Evolutionary conservation across 2,329 filamentous ascomycete species (phyloP).

Genomic region (Cordyceps farinosa): DNA sequence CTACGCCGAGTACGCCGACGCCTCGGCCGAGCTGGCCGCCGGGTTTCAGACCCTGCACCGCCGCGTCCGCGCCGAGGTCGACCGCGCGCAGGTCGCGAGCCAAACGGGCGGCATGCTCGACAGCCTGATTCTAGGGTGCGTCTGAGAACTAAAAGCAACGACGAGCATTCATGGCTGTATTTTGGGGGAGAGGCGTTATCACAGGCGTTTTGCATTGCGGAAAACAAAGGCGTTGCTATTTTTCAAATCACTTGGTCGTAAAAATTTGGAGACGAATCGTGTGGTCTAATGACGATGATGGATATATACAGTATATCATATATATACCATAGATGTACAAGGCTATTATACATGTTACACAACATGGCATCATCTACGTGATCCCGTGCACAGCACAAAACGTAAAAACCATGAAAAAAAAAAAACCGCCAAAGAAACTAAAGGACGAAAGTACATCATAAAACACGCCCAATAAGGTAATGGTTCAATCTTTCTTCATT

Average conservation of each 20-base stretch:
- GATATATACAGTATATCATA: background rate
- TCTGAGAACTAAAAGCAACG: background rate
- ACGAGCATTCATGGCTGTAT: background rate
- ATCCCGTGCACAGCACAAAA: background rate
- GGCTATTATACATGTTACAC: background rate
- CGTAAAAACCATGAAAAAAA: background rate
- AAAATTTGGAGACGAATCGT: background rate
- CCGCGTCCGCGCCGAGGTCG: conserved; percentile 72
- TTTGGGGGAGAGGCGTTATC: background rate
- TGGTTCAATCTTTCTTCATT: conserved; percentile 1
- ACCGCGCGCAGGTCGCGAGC: conserved; percentile 77
- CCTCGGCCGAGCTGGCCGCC: conserved; percentile 67
- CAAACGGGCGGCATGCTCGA: conserved; percentile 87
- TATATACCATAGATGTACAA: background rate
- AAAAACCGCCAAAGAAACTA: no score
- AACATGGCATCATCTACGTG: background rate
- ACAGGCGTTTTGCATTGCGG: conserved; percentile 9
- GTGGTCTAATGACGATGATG: background rate
- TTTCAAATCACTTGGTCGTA: background rate
- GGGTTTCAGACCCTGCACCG: conserved; percentile 66
- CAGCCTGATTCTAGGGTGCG: conserved; percentile 39
- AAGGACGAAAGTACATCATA: no score
- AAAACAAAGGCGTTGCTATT: conserved; percentile 1
- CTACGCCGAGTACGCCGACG: conserved; percentile 75
- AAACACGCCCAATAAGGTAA: background rate